Conservation (phyloP, 2,329 filamentous ascomycete species). For the Fusarium verrucosum region DNA sequence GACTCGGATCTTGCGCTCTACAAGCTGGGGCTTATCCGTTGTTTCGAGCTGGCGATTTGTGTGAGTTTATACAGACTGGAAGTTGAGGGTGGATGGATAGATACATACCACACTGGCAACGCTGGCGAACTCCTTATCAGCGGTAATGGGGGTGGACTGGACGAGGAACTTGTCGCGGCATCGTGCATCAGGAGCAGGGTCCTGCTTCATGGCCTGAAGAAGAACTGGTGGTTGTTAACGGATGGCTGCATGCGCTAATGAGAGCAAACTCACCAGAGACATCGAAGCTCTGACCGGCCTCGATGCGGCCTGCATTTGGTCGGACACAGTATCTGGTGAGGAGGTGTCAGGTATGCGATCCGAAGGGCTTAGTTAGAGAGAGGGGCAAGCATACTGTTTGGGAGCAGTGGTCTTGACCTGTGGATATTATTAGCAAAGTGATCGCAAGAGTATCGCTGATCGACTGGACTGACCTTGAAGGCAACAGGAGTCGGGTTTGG, state of each 20-base stretch:
- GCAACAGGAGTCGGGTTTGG: conserved; percentile 69
- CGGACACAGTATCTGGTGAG: conserved; percentile 89
- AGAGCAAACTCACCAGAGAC: conserved; percentile 76
- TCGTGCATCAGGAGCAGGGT: conserved; percentile 84
- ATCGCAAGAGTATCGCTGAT: background rate
- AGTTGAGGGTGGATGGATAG: conserved; percentile 8
- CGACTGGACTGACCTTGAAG: conserved; percentile 70
- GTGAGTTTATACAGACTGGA: conserved; percentile 4
- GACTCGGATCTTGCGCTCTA: conserved; percentile 96
- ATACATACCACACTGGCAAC: conserved; percentile 79
- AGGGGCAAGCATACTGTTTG: conserved; percentile 77
- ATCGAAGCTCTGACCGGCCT: conserved; percentile 88
- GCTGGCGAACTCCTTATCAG: conserved; percentile 84
- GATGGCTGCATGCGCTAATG: background rate
- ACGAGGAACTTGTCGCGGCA: conserved; percentile 99
- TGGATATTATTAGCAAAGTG: conserved; percentile 24
- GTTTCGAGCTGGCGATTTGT: conserved; percentile 71
- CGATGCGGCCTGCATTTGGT: conserved; percentile 95
- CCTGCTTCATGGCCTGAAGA: conserved; percentile 96
- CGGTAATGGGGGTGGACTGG: conserved; percentile 84
- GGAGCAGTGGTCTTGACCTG: conserved; percentile 99
- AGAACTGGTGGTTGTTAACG: conserved; percentile 65
- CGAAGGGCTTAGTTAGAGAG: conserved; percentile 18
- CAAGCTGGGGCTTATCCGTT: conserved; percentile 79
- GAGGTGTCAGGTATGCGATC: conserved; percentile 31